Base-by-base conservation (phyloP, 2,329 filamentous ascomycete genomes). In the Emergomyces pasteurianus region DNA sequence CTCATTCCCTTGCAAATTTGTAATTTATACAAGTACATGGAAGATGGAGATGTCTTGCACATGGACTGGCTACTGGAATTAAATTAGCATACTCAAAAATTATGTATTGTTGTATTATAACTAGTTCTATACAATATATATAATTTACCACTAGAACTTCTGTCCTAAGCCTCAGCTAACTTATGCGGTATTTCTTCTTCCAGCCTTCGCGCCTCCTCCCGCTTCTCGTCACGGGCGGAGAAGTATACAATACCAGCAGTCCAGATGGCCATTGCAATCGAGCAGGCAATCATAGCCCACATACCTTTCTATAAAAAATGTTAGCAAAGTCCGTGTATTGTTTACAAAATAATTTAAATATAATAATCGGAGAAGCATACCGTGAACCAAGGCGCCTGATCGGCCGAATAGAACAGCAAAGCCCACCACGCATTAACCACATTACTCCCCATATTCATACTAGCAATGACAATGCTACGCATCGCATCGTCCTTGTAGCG, bases 371-470 rank as follows among this genome's bases (percentile, higher is more conserved):
- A n/a, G n/a, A n/a, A 61, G 74, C 81, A 77, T 70, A 83, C 82
- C 46, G 72, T 83, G 63, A 88, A 88, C 75, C 81, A 81, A 0
- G 86, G 87, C 2, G 86, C 87, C 70, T 83, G 81, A 2, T 81
- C 79, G 0, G 86, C 86, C 0, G 83, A 81, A 66, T 89, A 89
- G 64, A 90, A 89, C 0, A 89, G 65, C 47, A 89, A 83, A 62
- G 80, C 83, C 87, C 87, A 89, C 86, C 86, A 89, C 0, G 85
- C 83, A 66, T 89, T 88, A 6, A 89, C 77, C 0, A 84, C 83
- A 67, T 86, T 87, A 67, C 79, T 87, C 0, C 83, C 83, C 66
- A 86, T 73, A 62, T 89, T 89, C 87, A 90, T 90, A 14, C 83
- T 83, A 0, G 86, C 86, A 42, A 90, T 80, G 0, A 89, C 86